phyloP scores from a whole-genome alignment of 2,329 filamentous ascomycete species.

The Alternaria incomplexa region DNA sequence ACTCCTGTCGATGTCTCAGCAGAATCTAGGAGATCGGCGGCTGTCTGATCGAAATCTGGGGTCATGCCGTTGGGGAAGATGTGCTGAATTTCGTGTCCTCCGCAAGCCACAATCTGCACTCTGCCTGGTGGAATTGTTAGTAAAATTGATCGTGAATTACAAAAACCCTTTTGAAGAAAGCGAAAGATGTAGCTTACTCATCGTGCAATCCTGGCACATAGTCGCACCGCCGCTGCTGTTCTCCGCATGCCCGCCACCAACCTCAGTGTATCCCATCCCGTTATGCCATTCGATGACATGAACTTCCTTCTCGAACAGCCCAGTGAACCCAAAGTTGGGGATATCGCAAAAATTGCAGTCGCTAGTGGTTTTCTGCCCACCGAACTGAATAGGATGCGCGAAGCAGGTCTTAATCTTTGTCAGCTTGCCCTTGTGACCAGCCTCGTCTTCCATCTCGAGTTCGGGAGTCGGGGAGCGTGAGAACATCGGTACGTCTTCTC shows the following conservation, averaged over 20 bases:
- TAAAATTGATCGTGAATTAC: background rate
- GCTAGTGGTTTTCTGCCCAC: background rate
- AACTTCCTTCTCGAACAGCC: slow-evolving; percentile 43
- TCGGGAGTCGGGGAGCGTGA: slow-evolving; percentile 29
- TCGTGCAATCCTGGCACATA: slow-evolving; percentile 35
- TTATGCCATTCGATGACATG: slow-evolving; percentile 45
- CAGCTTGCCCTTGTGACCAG: slow-evolving; percentile 31
- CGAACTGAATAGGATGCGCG: slow-evolving; percentile 51
- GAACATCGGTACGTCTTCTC: background rate
- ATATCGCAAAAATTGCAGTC: slow-evolving; percentile 53
- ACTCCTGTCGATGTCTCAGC: slow-evolving; percentile 7
- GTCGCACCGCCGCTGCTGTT: slow-evolving; percentile 25
- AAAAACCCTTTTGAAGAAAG: rapidly evolving
- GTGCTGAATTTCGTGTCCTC: slow-evolving; percentile 17
- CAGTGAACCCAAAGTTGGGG: slow-evolving; percentile 49
- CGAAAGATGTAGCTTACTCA: background rate
- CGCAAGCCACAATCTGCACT: slow-evolving; percentile 32
- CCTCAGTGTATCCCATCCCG: slow-evolving; percentile 48
- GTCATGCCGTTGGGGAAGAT: background rate
- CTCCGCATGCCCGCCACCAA: slow-evolving; percentile 46
- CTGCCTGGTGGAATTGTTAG: slow-evolving; percentile 8
- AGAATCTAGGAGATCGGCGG: slow-evolving; percentile 16
- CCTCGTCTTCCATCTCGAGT: slow-evolving; percentile 33
- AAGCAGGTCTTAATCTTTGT: slow-evolving; percentile 48
- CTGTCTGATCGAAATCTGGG: slow-evolving; percentile 10